Conservation (phyloP, 805 yeast genomes). For the Kuraishia piskuri region DNA sequence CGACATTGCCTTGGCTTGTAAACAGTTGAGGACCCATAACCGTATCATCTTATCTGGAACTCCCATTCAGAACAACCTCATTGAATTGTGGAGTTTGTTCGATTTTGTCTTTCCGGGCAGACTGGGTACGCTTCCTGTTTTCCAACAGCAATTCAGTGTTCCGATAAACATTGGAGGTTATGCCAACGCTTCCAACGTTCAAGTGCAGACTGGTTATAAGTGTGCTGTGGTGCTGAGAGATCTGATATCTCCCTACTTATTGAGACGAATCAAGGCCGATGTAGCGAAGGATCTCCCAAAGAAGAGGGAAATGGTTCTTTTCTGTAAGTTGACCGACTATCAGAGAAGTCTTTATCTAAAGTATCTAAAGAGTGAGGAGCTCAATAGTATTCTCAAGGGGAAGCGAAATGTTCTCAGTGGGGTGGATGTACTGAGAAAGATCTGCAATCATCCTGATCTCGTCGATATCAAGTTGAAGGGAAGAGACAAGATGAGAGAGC, state of each 20-base stretch:
- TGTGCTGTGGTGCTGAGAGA: slow-evolving; percentile 91
- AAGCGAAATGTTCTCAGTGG: slow-evolving; percentile 80
- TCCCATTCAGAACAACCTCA: slow-evolving; percentile 89
- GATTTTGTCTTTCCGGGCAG: slow-evolving; percentile 95
- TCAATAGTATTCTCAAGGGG: slow-evolving; percentile 64
- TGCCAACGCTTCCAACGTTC: slow-evolving; percentile 92
- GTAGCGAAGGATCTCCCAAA: slow-evolving; percentile 93
- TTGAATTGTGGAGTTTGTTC: slow-evolving; percentile 90
- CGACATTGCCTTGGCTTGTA: slow-evolving; percentile 77
- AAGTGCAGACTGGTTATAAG: slow-evolving; percentile 92
- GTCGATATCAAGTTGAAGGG: slow-evolving; percentile 33
- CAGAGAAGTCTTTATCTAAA: slow-evolving; percentile 70
- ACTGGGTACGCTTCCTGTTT: slow-evolving; percentile 89
- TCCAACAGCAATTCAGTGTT: slow-evolving; percentile 82
- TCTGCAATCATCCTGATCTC: slow-evolving; percentile 94
- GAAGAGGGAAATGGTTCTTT: slow-evolving; percentile 88
- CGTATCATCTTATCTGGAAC: slow-evolving; percentile 90
- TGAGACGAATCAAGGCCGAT: slow-evolving; percentile 83
- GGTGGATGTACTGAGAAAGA: slow-evolving; percentile 81
- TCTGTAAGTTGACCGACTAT: slow-evolving; percentile 72
- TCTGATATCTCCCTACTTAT: slow-evolving; percentile 78
- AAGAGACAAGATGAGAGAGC: slow-evolving; percentile 16
- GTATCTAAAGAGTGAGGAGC: slow-evolving; percentile 70
- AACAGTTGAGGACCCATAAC: slow-evolving; percentile 76
- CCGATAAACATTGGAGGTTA: slow-evolving; percentile 98